Evolutionary conservation across 805 yeast genomes (phyloP).

Genomic region (Candida vartiovaarae): DNA sequence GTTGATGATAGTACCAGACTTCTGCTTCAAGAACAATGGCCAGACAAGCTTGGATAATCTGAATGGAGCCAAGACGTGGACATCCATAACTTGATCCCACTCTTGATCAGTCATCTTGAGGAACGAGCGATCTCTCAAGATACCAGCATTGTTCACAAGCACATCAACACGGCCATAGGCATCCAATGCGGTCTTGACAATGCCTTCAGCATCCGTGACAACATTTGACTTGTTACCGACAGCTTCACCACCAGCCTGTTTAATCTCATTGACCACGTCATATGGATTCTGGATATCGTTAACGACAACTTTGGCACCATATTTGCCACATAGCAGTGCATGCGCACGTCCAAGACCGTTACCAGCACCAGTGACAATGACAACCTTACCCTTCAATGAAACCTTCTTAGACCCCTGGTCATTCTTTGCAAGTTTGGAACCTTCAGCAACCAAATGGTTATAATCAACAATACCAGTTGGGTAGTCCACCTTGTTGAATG

Average conservation of each 20-base stretch:
- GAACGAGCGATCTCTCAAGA: conserved; percentile 83
- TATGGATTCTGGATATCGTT: conserved; percentile 80
- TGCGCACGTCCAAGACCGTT: conserved; percentile 91
- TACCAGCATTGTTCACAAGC: conserved; percentile 90
- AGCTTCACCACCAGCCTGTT: conserved; percentile 68
- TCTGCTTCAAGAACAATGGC: conserved; percentile 80
- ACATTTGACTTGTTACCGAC: conserved; percentile 82
- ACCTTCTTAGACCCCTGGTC: conserved; percentile 52
- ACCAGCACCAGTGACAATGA: conserved; percentile 91
- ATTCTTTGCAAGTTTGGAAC: conserved; percentile 43
- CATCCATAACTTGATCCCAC: conserved; percentile 75
- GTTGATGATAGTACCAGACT: conserved; percentile 76
- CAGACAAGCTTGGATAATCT: conserved; percentile 83
- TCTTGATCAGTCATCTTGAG: conserved; percentile 75
- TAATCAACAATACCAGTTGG: conserved; percentile 74
- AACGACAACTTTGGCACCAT: conserved; percentile 93
- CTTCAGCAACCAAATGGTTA: conserved; percentile 46
- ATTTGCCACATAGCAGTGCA: conserved; percentile 76
- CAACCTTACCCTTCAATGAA: conserved; percentile 76
- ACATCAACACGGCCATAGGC: conserved; percentile 80
- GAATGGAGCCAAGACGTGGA: conserved; percentile 79
- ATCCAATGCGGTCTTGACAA: conserved; percentile 69
- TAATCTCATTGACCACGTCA: conserved; percentile 68
- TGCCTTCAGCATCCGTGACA: conserved; percentile 62
- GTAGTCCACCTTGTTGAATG: conserved; percentile 50